Conservation (phyloP, 2,329 filamentous ascomycete species). For the Diaporthe amygdali region DNA sequence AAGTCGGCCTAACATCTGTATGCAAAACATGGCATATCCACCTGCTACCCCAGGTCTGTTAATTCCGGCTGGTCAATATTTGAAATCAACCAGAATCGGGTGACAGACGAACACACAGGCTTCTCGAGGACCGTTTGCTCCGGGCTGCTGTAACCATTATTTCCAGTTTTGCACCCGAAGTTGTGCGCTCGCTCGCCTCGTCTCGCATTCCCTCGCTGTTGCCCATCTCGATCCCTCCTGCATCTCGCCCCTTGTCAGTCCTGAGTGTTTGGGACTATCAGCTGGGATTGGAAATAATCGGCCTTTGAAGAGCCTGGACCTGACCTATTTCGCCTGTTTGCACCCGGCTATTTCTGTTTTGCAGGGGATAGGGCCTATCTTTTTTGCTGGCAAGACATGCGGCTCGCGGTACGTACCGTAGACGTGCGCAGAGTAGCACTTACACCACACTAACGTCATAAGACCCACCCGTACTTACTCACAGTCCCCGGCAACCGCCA, state of each 20-base stretch:
- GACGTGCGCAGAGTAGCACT: not conserved
- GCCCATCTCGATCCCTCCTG: slow-evolving; percentile 7
- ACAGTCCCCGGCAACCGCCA: not conserved
- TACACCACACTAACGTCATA: slow-evolving; percentile 23
- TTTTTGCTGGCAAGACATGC: not conserved
- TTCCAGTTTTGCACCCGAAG: not conserved
- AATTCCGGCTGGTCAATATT: not conserved
- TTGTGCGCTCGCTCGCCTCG: not conserved
- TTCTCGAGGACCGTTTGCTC: not conserved
- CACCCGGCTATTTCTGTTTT: not conserved
- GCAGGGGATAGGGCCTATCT: not conserved
- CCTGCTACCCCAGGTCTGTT: not conserved
- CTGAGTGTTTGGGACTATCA: not conserved
- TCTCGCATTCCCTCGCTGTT: not conserved
- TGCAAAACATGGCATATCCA: not conserved
- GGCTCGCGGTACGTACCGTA: slow-evolving; percentile 10
- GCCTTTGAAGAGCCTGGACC: not conserved
- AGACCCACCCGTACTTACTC: slow-evolving; percentile 10
- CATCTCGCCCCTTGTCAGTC: not conserved
- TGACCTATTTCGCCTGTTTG: not conserved
- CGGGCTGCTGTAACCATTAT: not conserved
- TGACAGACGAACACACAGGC: not conserved
- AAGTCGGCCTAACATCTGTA: not conserved
- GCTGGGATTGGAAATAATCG: not conserved
- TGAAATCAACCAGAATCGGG: not conserved